Conservation (phyloP, 2,329 filamentous ascomycete genomes). For the Colletotrichum acutatum region DNA sequence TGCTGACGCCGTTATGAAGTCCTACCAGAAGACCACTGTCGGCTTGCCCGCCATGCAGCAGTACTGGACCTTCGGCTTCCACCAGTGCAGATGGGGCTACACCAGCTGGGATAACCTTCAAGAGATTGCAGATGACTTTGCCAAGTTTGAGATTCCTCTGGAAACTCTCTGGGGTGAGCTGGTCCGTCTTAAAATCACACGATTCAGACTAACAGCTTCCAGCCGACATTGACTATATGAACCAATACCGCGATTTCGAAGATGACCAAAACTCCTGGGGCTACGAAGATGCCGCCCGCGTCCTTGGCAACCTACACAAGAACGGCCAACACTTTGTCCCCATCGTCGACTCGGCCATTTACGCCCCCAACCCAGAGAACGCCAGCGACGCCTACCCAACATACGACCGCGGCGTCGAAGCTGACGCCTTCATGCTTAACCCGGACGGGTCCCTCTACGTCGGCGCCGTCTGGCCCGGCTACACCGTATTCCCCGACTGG, state of each 20-base stretch:
- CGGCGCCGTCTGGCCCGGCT: slow-evolving; percentile 80
- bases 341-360: slow-evolving; percentile 79
- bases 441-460: slow-evolving; percentile 66
- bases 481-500: slow-evolving; percentile 80
- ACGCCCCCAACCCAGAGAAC: slow-evolving; percentile 78
- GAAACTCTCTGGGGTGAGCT: slow-evolving; percentile 74
- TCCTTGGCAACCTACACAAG: slow-evolving; percentile 70
- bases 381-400: slow-evolving; percentile 63
- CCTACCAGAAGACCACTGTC: slow-evolving; percentile 74
- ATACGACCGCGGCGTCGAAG: slow-evolving; percentile 70
- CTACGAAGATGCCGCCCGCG: slow-evolving; percentile 66
- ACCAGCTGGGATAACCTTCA: slow-evolving; percentile 75
- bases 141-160: slow-evolving; percentile 71
- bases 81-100: slow-evolving; percentile 89
- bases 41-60: slow-evolving; percentile 82
- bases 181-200: not conserved
- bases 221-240: slow-evolving; percentile 80
- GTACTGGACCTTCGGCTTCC: slow-evolving; percentile 84
- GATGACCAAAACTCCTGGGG: slow-evolving; percentile 68
- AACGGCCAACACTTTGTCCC: slow-evolving; percentile 76
- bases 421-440: slow-evolving; percentile 65
- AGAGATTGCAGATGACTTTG: slow-evolving; percentile 75
- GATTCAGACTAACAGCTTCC: slow-evolving; percentile 30
- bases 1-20: slow-evolving; percentile 73
- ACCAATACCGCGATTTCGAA: slow-evolving; percentile 70